Conservation (phyloP, 495 filamentous ascomycete species). For the Trichoderma orchidacearum region DNA sequence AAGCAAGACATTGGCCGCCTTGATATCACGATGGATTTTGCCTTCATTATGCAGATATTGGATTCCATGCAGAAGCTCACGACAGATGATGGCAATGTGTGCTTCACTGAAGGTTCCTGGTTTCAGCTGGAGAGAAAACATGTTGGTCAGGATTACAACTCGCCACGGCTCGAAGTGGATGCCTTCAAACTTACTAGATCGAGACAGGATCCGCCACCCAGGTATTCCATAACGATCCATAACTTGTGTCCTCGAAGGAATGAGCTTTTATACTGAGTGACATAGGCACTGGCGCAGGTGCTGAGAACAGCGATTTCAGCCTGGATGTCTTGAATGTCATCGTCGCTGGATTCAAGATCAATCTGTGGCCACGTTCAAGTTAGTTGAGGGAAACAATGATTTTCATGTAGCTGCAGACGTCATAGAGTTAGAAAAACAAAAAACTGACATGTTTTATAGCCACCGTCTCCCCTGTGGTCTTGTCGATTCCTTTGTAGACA, state of each 20-base stretch:
- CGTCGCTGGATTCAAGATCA: conserved; percentile 93
- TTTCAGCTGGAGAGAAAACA: conserved; percentile 56
- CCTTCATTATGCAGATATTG: conserved; percentile 91
- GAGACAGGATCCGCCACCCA: conserved; percentile 85
- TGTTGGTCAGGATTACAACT: conserved; percentile 1
- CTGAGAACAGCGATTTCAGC: conserved; percentile 93
- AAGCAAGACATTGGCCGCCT: conserved; percentile 85
- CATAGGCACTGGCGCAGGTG: conserved; percentile 82
- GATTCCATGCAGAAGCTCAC: conserved; percentile 76
- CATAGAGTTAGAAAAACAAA: not conserved
- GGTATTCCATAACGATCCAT: conserved; percentile 99
- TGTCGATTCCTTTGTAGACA: conserved; percentile 91
- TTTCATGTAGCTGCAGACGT: not conserved
- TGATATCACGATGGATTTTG: conserved; percentile 95
- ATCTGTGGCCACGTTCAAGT: conserved; percentile 43
- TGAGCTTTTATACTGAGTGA: conserved; percentile 92
- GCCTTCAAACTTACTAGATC: conserved; percentile 57
- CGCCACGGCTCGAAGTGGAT: not conserved
- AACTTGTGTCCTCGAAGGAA: conserved; percentile 89
- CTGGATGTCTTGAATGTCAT: conserved; percentile 96
- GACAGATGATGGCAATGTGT: conserved; percentile 89
- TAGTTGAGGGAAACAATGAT: conserved; percentile 7
- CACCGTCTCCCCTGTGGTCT: conserved; percentile 71
- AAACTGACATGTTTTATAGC: conserved; percentile 75
- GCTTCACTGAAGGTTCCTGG: conserved; percentile 80